phyloP scores from a whole-genome alignment of 441 rosid genomes.

The Gossypium trilobum region DNA sequence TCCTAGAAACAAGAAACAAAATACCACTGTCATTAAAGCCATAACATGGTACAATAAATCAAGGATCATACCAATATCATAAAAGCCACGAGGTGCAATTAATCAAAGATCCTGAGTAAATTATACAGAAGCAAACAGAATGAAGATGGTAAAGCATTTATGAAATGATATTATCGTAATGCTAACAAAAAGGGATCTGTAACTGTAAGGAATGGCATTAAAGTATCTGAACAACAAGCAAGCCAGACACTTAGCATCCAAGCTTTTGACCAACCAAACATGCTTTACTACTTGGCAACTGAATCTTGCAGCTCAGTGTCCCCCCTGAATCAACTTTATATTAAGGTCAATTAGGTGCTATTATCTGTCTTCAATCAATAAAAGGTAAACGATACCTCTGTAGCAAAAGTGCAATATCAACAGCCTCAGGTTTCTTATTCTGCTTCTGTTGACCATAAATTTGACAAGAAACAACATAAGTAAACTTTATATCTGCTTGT shows the following conservation, averaged over 20 bases:
- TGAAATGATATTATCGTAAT: neutral
- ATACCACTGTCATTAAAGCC: neutral
- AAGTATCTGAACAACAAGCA: neutral
- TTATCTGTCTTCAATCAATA: neutral
- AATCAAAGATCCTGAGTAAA: neutral
- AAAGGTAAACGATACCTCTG: constrained; percentile 46
- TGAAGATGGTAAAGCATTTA: neutral
- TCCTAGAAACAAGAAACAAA: constrained; percentile 28
- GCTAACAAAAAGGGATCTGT: neutral
- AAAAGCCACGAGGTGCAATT: neutral
- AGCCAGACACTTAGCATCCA: neutral
- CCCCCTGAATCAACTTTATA: neutral
- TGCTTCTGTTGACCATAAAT: constrained; percentile 96
- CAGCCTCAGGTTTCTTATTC: constrained; percentile 73
- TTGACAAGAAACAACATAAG: constrained; percentile 94
- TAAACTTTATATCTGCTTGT: constrained; percentile 87
- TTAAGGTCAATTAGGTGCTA: neutral
- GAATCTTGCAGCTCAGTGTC: neutral
- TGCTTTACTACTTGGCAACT: neutral
- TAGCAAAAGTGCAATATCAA: constrained; percentile 80
- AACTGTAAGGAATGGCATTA: neutral
- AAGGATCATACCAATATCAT: neutral
- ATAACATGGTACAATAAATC: neutral
- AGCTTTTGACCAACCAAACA: neutral
- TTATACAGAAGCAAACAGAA: neutral